Evolutionary conservation across 2,329 filamentous ascomycete species (phyloP).

Genomic region (Colletotrichum theobromicola): DNA sequence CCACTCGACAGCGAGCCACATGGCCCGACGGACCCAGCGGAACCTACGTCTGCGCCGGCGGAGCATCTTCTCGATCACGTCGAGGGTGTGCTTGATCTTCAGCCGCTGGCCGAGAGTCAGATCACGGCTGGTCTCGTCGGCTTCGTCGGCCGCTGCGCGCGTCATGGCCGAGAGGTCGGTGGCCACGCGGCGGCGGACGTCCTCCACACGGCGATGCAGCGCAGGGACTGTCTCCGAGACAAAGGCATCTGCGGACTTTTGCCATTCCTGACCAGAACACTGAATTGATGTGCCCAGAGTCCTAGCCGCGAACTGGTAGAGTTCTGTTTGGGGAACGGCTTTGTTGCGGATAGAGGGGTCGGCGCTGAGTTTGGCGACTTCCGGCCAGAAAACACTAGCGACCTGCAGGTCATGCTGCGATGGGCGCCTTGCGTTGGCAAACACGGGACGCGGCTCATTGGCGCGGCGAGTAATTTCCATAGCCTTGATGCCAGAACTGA

Average conservation of each 20-base stretch:
- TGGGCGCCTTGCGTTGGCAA: neutral
- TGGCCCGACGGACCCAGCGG: slow-evolving; percentile 75
- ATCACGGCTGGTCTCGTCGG: slow-evolving; percentile 78
- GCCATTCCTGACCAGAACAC: slow-evolving; percentile 59
- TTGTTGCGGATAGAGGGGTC: slow-evolving; percentile 37
- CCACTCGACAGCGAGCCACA: slow-evolving; percentile 89
- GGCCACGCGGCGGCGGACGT: slow-evolving; percentile 50
- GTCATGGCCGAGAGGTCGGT: slow-evolving; percentile 66
- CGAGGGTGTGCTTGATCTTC: slow-evolving; percentile 79
- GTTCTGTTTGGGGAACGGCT: slow-evolving; percentile 44
- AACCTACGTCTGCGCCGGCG: slow-evolving; percentile 71
- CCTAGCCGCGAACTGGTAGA: slow-evolving; percentile 59
- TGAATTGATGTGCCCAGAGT: slow-evolving; percentile 54
- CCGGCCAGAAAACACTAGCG: slow-evolving; percentile 42
- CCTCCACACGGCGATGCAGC: slow-evolving; percentile 54
- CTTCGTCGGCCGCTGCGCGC: slow-evolving; percentile 74
- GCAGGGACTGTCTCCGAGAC: slow-evolving; percentile 59
- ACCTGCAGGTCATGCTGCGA: slow-evolving; percentile 31
- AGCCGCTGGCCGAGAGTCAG: slow-evolving; percentile 79
- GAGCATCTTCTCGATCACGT: slow-evolving; percentile 79
- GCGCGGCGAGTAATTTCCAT: slow-evolving; percentile 77
- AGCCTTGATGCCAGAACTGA: slow-evolving; percentile 90
- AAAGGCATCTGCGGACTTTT: slow-evolving; percentile 64
- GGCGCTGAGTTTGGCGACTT: slow-evolving; percentile 47
- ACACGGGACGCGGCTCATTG: slow-evolving; percentile 43